A percentile compares a stretch with the other conserved stretches of the same genome.
Conservation (phyloP, 352 stramenopile genomes). For the Stramenopiles sp. region DNA sequence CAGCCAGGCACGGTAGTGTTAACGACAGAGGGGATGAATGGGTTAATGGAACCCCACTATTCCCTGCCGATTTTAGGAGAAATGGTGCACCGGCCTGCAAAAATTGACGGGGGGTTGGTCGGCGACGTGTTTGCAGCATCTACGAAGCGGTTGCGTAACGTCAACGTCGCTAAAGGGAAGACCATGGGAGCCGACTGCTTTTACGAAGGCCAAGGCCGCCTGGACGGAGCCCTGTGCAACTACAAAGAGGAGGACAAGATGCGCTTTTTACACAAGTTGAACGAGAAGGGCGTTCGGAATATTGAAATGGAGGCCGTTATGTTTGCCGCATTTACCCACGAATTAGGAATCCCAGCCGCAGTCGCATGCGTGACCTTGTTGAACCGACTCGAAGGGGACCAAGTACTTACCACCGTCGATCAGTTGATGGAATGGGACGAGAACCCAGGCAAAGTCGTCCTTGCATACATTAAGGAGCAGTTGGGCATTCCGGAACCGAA, state of each 20-base stretch:
- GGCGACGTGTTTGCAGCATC: conserved; percentile 34
- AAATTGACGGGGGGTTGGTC: conserved; percentile 35
- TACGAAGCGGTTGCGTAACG: conserved; percentile 29
- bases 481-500: no score
- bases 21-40: conserved; percentile 52
- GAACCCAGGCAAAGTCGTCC: conserved; percentile 34
- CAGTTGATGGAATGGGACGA: conserved; percentile 41
- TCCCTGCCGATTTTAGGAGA: conserved; percentile 40
- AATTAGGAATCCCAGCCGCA: conserved; percentile 45
- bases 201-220: conserved; percentile 49
- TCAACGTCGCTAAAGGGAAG: conserved; percentile 45
- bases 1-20: conserved; percentile 50
- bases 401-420: conserved; percentile 37
- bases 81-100: conserved; percentile 32
- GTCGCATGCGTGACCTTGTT: conserved; percentile 47
- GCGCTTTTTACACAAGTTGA: conserved; percentile 35
- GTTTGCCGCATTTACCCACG: conserved; percentile 48
- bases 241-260: conserved; percentile 52
- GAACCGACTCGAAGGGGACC: conserved; percentile 49
- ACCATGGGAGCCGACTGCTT: conserved; percentile 58
- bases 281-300: conserved; percentile 41
- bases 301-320: conserved; percentile 54
- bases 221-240: conserved; percentile 54
- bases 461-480: conserved; percentile 56
- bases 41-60: conserved; percentile 41